Evolutionary conservation across 768 basidiomycete genomes (phyloP), one percentile per base, ranked within the genome.

Genomic region (Suillus paluster): DNA sequence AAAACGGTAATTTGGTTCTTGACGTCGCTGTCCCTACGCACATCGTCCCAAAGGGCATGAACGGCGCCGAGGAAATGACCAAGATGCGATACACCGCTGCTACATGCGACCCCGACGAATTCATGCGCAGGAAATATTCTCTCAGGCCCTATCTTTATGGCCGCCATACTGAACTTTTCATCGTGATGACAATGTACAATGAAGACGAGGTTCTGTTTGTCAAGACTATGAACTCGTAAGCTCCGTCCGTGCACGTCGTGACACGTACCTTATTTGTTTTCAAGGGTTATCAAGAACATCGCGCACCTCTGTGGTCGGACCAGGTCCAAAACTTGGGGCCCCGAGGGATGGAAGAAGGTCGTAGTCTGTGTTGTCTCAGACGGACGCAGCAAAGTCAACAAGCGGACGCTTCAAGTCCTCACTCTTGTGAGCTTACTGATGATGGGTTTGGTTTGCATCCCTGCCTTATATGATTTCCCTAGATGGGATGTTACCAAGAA

Each of bases 111-210:
- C 94, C 93, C 7, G 92, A 95, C 70, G 88, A 94, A 53, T 95
- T 95, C 75, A 88, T 91, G 86, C 74, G 83, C 33, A 85, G 81
- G 50, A 86, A 88, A 63, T 94, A 92, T 73, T 86, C 91, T 7
- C 83, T 95, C 25, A 81, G 94, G 25, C 94, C 87, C 5, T 95
- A 88, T 74, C 82, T 95, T 1, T 84, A 86, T 68, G 86, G 86
- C 60, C 89, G 95, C 58, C 83, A 88, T 58, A 97, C 95, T 10
- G 95, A 97, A 76, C 82, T 97, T 15, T 95, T 97, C 78, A 93
- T 97, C 67, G 94, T 96, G 45, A 92, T 97, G 87, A 97, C 95
- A 48, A 96, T 97, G 94, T 93, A 93, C 74, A 96, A 96, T 73
- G 95, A 97, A 78, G 92, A 93, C 70, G 91, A 93, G 70, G 79